Base-by-base conservation (phyloP, 371 early-diverging fungal species). In the Saksenaea vasiformis region DNA sequence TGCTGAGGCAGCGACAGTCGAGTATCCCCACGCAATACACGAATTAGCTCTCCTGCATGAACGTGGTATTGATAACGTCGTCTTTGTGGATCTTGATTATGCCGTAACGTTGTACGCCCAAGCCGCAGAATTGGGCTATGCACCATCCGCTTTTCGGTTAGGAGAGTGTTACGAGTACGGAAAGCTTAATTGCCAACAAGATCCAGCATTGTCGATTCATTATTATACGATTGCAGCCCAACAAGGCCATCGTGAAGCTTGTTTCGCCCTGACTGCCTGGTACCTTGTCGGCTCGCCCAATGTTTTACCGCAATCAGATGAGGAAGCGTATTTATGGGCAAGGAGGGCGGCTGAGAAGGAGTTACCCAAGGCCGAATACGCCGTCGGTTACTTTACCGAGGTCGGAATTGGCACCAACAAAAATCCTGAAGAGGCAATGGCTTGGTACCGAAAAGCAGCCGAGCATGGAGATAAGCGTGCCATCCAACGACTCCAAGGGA, bases 291-390 rank as follows among this genome's bases (percentile, higher is more conserved):
- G 96, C 7, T 89, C 89, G 5, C 82, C 80, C 5, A 89, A 89
- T 2, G 86, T 93, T 2, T 64, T 96, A 35, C 87, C 85, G 22
- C 93, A 92, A 70, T 88, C 86, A n/a, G 95, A 96, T 71, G 85
- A 84, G 34, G 93, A 94, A 72, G 95, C 96, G 10, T 96, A 91
- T 67, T 67, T 90, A 17, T 96, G 95, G 95, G 93, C 95, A 8
- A 84, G 82, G 58, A 83, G 90, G 39, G 93, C 95, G 1, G 96
- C 96, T 2, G 93, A 93, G 61, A 89, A 91, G 71, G 91, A 90
- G 10, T 65, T 92, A 27, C 85, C 94, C 11, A 94, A 93, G 73
- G 96, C 96, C 7, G 90, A 93, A 68, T 94, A 93, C 73, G 93
- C 94, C 15, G 88, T 95, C 35, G 95, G 92, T 22, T 93, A 93